Percentiles rank a stretch among this genome's conserved stretches.
Conservation (phyloP, 2,329 filamentous ascomycete genomes). For the Fusarium penzigii region DNA sequence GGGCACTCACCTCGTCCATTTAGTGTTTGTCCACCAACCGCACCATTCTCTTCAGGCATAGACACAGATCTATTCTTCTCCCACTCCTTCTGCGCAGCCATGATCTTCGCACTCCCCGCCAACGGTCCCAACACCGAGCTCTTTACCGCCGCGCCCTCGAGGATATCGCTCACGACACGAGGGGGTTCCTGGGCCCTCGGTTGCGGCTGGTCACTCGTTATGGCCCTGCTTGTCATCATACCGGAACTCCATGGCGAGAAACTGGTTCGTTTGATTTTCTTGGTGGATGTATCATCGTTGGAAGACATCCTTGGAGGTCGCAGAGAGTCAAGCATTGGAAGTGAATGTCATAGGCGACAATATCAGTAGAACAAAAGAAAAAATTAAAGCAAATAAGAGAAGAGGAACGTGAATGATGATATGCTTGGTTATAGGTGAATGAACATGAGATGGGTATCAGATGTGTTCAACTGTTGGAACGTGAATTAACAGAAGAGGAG, state of each 20-base stretch:
- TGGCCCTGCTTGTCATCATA: slow-evolving; percentile 8
- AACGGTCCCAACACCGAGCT: slow-evolving; percentile 5
- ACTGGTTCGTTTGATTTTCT: slow-evolving; percentile 17
- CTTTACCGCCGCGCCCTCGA: slow-evolving; percentile 2
- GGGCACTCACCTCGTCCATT: slow-evolving; percentile 5
- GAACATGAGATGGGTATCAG: neutral
- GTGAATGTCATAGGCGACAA: neutral
- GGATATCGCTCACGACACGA: slow-evolving; percentile 28
- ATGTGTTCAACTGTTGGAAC: too few relatives aligned
- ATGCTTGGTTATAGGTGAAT: neutral
- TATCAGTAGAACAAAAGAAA: neutral
- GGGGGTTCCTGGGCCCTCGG: slow-evolving; percentile 9
- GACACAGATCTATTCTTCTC: slow-evolving; percentile 10
- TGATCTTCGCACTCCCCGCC: slow-evolving; percentile 24
- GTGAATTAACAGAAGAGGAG: too few relatives aligned
- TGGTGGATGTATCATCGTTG: slow-evolving; percentile 4
- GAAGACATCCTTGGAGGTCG: slow-evolving; percentile 3
- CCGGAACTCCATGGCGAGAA: slow-evolving; percentile 19
- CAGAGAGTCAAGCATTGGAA: slow-evolving; percentile 7
- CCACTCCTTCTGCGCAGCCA: slow-evolving; percentile 34
- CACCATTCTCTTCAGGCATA: neutral
- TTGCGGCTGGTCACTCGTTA: neutral
- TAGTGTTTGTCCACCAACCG: neutral
- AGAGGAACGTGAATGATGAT: neutral
- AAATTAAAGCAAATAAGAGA: neutral